phyloP scores from a whole-genome alignment of 2,329 filamentous ascomycete genomes.

The Fusarium palustre region DNA sequence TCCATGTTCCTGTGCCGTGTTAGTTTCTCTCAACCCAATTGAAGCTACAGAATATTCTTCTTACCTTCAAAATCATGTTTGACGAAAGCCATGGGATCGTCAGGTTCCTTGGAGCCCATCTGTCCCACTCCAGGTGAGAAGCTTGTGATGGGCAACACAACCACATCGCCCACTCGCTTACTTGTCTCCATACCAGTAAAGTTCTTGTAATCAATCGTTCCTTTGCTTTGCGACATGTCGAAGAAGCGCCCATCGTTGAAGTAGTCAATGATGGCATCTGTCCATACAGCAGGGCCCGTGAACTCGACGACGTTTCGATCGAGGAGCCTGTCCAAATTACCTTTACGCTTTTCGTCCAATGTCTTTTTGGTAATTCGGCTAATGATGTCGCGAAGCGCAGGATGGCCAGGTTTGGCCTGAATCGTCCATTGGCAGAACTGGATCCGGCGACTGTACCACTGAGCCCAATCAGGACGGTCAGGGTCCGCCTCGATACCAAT shows the following conservation, averaged over 20 bases:
- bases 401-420: slow-evolving; percentile 93
- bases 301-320: slow-evolving; percentile 89
- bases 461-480: slow-evolving; percentile 88
- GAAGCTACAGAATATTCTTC: slow-evolving; percentile 49
- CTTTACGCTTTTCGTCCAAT: slow-evolving; percentile 75
- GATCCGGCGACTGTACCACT: slow-evolving; percentile 96
- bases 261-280: slow-evolving; percentile 89
- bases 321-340: slow-evolving; percentile 68
- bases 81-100: slow-evolving; percentile 97
- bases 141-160: slow-evolving; percentile 94
- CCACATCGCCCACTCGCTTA: slow-evolving; percentile 92
- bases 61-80: slow-evolving; percentile 96
- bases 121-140: slow-evolving; percentile 95
- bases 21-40: background rate
- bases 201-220: slow-evolving; percentile 84
- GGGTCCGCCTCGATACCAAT: slow-evolving; percentile 97
- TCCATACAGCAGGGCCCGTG: slow-evolving; percentile 95
- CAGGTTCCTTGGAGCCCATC: slow-evolving; percentile 88
- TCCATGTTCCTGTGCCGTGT: slow-evolving; percentile 73
- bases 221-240: slow-evolving; percentile 76
- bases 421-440: slow-evolving; percentile 99
- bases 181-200: slow-evolving; percentile 88
- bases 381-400: slow-evolving; percentile 88
- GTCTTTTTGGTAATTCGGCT: slow-evolving; percentile 86
- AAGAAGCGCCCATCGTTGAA: slow-evolving; percentile 94